Evolutionary conservation across 495 filamentous ascomycete genomes (phyloP).

Genomic region (Pyronema omphalodes): DNA sequence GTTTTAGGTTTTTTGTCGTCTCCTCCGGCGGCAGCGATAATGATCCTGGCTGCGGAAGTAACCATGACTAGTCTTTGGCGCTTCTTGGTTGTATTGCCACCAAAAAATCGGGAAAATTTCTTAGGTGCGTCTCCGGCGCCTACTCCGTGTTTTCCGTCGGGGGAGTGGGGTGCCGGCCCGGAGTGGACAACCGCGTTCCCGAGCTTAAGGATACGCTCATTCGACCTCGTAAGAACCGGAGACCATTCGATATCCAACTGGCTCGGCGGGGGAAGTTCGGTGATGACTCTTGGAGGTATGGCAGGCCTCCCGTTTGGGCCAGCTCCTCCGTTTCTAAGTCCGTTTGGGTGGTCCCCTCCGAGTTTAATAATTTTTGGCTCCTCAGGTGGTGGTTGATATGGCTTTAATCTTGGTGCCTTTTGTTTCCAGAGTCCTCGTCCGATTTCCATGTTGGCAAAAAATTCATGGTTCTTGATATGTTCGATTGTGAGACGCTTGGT

Average conservation of each 20-base stretch:
- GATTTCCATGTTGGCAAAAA: constrained; percentile 82
- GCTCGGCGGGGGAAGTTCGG: constrained; percentile 84
- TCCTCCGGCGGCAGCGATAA: constrained; percentile 79
- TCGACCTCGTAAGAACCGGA: constrained; percentile 72
- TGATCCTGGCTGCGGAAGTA: constrained; percentile 72
- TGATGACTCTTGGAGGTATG: constrained; percentile 61
- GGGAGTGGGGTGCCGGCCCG: constrained; percentile 41
- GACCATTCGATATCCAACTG: constrained; percentile 99
- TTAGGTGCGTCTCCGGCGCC: constrained; percentile 48
- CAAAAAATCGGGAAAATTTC: constrained; percentile 84
- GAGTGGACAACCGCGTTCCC: constrained; percentile 74
- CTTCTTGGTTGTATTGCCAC: constrained; percentile 76
- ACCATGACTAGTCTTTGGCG: constrained; percentile 87
- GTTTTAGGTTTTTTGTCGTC: constrained; percentile 91
- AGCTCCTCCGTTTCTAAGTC: constrained; percentile 17
- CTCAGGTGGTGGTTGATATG: constrained; percentile 61
- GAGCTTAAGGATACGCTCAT: constrained; percentile 87
- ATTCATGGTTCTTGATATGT: constrained; percentile 92
- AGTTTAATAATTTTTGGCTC: constrained; percentile 64
- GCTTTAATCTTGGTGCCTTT: constrained; percentile 75
- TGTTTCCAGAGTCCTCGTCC: constrained; percentile 74
- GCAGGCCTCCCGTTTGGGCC: constrained; percentile 23
- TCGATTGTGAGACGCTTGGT: constrained; percentile 75
- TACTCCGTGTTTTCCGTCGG: constrained; percentile 22
- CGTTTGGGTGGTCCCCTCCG: constrained; percentile 32